phyloP scores from a whole-genome alignment of 345 rosid genomes.

The Pistacia integerrima region DNA sequence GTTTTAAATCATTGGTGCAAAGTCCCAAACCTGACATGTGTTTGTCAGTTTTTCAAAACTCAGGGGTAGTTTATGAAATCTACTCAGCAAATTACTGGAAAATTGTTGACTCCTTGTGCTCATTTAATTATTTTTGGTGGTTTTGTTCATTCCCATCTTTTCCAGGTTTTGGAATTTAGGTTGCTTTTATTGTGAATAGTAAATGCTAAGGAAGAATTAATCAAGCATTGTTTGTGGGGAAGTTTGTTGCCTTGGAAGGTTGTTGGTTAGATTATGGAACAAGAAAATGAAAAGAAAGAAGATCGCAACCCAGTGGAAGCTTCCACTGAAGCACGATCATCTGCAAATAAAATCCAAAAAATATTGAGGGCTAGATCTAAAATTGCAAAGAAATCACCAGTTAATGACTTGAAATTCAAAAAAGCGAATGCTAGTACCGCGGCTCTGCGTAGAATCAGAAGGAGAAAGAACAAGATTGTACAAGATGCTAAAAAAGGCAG shows the following conservation, averaged over 20 bases:
- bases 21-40: no score
- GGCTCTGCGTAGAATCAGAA: slow-evolving; percentile 22
- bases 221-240: neutral
- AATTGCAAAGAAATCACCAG: slow-evolving; percentile 42
- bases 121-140: neutral
- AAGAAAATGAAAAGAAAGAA: slow-evolving; percentile 30
- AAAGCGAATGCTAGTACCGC: slow-evolving; percentile 23
- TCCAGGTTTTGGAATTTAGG: neutral
- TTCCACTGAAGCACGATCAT: slow-evolving; percentile 32
- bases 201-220: neutral
- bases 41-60: no score
- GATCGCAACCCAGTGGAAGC: slow-evolving; percentile 31
- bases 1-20: no score
- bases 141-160: neutral
- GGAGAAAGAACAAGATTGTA: slow-evolving; percentile 25
- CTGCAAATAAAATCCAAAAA: slow-evolving; percentile 34
- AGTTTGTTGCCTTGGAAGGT: slow-evolving; percentile 6
- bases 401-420: slow-evolving; percentile 31
- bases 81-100: neutral
- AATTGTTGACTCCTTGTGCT: neutral
- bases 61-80: no score
- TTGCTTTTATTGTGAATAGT: neutral
- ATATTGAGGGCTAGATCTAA: slow-evolving; percentile 42
- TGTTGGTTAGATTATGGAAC: slow-evolving; percentile 34
- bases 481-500: slow-evolving; percentile 20